Conservation (phyloP, 31 red algal species). For the Asparagopsis taxiformis region DNA sequence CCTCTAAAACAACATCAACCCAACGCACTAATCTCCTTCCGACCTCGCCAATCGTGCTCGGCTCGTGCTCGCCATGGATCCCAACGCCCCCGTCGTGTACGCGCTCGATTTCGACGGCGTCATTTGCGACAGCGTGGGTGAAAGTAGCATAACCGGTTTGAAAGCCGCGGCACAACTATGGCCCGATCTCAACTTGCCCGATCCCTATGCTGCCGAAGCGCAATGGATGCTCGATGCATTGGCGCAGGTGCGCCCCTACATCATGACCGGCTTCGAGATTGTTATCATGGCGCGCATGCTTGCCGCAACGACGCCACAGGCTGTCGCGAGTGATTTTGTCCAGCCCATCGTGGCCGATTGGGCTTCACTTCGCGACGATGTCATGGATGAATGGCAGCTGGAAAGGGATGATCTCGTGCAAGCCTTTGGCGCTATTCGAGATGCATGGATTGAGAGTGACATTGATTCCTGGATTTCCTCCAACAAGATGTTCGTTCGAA, state of each 20-base stretch:
- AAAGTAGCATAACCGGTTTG: constrained; percentile 60
- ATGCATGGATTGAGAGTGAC: constrained; percentile 83
- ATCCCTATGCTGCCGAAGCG: neutral
- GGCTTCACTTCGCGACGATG: constrained; percentile 44
- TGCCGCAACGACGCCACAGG: constrained; percentile 15
- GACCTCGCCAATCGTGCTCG: too few relatives aligned
- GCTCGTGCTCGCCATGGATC: too few relatives aligned
- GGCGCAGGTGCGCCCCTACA: constrained; percentile 61
- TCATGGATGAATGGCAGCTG: constrained; percentile 55
- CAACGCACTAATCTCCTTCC: too few relatives aligned
- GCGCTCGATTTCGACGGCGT: constrained; percentile 99
- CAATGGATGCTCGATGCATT: constrained; percentile 33
- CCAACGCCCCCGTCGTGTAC: constrained; percentile 42
- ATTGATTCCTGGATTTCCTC: constrained; percentile 59
- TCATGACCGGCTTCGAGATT: constrained; percentile 93
- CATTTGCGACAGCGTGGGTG: constrained; percentile 82
- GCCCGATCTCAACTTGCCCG: constrained; percentile 27
- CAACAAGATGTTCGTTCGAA: constrained; percentile 77
- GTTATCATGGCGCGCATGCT: constrained; percentile 78
- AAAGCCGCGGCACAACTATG: constrained; percentile 46
- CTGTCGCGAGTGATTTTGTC: constrained; percentile 20
- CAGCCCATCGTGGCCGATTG: constrained; percentile 47
- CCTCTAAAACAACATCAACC: too few relatives aligned
- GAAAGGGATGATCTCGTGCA: constrained; percentile 53
- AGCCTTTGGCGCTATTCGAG: constrained; percentile 71